Conservation (phyloP, 176 grass and related monocot genomes). For the Tillandsia fasciculata region DNA sequence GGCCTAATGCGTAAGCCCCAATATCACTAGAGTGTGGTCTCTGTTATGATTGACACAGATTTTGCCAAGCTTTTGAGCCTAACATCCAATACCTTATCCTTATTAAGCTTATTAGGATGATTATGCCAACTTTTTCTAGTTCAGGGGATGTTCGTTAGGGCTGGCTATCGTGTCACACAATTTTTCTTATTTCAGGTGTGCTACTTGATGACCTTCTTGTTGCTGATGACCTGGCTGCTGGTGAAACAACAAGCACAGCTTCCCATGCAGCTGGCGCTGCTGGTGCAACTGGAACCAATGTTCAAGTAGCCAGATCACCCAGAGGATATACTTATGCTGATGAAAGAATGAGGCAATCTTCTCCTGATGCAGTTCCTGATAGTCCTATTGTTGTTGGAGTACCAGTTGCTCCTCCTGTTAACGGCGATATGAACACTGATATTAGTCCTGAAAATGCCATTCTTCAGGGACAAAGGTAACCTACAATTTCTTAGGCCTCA, state of each 20-base stretch:
- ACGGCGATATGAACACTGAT: conserved; percentile 76
- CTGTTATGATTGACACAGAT: too few species aligned
- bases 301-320: conserved; percentile 51
- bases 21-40: too few species aligned
- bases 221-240: conserved; percentile 91
- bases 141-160: background rate
- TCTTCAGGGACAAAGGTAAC: conserved; percentile 77
- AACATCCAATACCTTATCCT: too few species aligned
- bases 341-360: conserved; percentile 50
- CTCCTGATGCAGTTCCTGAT: conserved; percentile 47
- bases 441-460: conserved; percentile 91
- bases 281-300: conserved; percentile 21
- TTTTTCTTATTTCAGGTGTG: conserved; percentile 46
- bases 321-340: conserved; percentile 51
- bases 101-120: background rate
- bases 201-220: conserved; percentile 89
- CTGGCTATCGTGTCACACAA: background rate
- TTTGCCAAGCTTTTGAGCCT: too few species aligned
- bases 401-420: conserved; percentile 84
- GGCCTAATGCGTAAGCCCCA: too few species aligned
- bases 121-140: background rate
- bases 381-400: conserved; percentile 82
- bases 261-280: conserved; percentile 69
- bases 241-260: conserved; percentile 73
- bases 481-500: conserved; percentile 5